A percentile compares a stretch with the other conserved stretches of the same genome.
Evolutionary conservation across 2,329 filamentous ascomycete genomes (phyloP).

Genomic region (Trichoderma guizhouense): DNA sequence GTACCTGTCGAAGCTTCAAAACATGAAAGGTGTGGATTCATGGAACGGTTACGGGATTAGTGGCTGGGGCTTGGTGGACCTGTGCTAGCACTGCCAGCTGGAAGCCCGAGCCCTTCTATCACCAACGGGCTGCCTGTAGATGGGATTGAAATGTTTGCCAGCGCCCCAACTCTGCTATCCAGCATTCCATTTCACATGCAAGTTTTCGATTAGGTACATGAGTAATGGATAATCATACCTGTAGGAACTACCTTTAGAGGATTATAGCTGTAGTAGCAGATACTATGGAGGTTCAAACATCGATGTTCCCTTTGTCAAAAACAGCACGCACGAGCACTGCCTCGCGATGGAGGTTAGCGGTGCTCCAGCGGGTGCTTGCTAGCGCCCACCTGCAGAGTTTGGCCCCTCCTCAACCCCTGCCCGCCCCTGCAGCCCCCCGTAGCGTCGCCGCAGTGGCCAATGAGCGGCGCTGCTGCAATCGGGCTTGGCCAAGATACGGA

Average conservation of each 20-base stretch:
- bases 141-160: too few species aligned
- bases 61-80: background rate
- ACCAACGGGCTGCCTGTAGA: too few species aligned
- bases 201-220: too few species aligned
- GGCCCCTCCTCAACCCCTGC: slow-evolving; percentile 4
- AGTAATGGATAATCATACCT: too few species aligned
- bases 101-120: too few species aligned
- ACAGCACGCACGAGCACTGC: background rate
- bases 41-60: slow-evolving; percentile 1
- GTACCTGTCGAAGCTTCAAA: slow-evolving; percentile 7
- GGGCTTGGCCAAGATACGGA: background rate
- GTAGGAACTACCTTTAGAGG: too few species aligned
- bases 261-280: too few species aligned
- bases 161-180: too few species aligned
- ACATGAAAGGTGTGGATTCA: background rate
- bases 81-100: background rate
- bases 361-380: background rate
- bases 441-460: background rate
- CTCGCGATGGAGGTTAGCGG: background rate
- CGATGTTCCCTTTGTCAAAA: background rate
- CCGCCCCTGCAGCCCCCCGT: slow-evolving; percentile 14
- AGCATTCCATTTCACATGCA: too few species aligned
- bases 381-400: background rate
- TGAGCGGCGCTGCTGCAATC: background rate
- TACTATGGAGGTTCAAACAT: too few species aligned